These are phyloP conservation scores for Suhomyces choctaworum DNA, from an alignment of 1,139 yeast genomes.

Conservation along the genomic window DNA sequence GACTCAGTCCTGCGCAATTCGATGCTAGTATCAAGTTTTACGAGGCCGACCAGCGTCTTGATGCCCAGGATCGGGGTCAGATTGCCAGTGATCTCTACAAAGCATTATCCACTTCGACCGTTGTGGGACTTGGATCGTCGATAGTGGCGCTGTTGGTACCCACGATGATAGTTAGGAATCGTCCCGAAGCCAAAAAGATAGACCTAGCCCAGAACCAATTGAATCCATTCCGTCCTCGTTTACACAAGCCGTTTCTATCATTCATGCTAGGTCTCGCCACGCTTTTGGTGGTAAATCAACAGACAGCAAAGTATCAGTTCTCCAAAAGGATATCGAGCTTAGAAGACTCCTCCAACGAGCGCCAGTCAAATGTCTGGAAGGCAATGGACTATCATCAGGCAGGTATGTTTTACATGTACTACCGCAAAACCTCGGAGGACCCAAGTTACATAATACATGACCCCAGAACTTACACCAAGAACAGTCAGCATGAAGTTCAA, in stretches of 20 bases:
- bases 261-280: constrained; percentile 33
- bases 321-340: constrained; percentile 19
- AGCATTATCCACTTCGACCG: constrained; percentile 28
- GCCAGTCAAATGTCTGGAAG: constrained; percentile 36
- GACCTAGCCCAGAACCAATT: too few species aligned
- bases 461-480: constrained; percentile 34
- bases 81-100: constrained; percentile 33
- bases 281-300: constrained; percentile 29
- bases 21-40: constrained; percentile 41
- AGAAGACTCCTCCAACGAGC: constrained; percentile 14
- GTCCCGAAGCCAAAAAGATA: too few species aligned
- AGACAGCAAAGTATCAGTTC: constrained; percentile 28
- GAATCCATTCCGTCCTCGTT: constrained; percentile 12
- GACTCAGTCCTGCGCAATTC: constrained; percentile 37
- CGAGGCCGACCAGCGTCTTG: constrained; percentile 42
- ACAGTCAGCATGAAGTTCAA: constrained; percentile 29
- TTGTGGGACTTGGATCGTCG: constrained; percentile 24
- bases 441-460: constrained; percentile 38
- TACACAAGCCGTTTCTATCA: constrained; percentile 38
- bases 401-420: constrained; percentile 39
- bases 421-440: constrained; percentile 34
- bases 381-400: constrained; percentile 40
- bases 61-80: constrained; percentile 31
- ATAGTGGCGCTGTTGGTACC: constrained; percentile 15
- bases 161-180: constrained; percentile 12